Conservation (phyloP, 352 stramenopile genomes). For the Halophytophthora batemanensis region DNA sequence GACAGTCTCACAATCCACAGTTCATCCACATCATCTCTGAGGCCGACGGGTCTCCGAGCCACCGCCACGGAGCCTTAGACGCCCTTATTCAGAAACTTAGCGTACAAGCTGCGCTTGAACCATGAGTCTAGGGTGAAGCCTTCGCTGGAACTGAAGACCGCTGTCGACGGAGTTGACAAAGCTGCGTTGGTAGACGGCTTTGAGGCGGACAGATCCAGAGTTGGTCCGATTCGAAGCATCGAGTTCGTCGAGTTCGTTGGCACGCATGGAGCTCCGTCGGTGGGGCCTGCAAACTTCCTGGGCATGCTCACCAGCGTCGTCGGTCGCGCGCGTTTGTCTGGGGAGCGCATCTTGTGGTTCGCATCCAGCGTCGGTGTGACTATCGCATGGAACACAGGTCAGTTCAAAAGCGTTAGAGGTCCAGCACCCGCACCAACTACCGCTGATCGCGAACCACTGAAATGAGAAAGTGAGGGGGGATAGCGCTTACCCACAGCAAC, state of each 20-base stretch:
- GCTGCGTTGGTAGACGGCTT: neutral
- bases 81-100: constrained; percentile 4
- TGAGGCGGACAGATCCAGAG: neutral
- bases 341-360: neutral
- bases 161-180: neutral
- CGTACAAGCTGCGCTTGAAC: constrained; percentile 27
- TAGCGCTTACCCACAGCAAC: neutral
- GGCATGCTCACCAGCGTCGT: constrained; percentile 1
- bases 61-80: neutral
- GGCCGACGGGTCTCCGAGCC: neutral
- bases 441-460: too few relatives aligned
- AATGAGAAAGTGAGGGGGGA: neutral
- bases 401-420: neutral
- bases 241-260: neutral
- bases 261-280: neutral
- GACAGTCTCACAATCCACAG: neutral
- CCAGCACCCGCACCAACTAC: too few relatives aligned
- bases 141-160: constrained; percentile 28
- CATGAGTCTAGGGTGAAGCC: constrained; percentile 39
- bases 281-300: neutral
- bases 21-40: neutral
- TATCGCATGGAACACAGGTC: neutral
- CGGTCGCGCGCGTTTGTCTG: neutral
- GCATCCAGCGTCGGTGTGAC: neutral
- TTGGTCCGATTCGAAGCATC: neutral